Conservation (phyloP, 2,329 filamentous ascomycete species). For the Torrubiellomyces zombiae region DNA sequence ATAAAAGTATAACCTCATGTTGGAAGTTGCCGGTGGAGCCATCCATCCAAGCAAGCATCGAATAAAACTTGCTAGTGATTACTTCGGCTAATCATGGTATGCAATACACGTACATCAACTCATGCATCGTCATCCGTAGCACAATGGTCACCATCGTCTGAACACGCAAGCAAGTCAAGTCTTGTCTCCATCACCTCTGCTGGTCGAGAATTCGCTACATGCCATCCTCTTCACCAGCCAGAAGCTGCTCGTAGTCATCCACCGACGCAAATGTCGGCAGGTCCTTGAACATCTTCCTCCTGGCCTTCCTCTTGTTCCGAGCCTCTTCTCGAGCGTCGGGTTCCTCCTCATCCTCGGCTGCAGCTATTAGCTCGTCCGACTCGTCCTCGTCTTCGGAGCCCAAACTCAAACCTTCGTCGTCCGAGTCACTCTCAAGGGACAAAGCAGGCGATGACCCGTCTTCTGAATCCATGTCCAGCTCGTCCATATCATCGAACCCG, state of each 20-base stretch:
- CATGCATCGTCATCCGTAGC: conserved; percentile 54
- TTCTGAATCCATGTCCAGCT: conserved; percentile 30
- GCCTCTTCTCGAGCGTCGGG: conserved; percentile 49
- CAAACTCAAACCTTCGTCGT: conserved; percentile 22
- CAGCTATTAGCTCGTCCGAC: conserved; percentile 22
- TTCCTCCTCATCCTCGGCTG: conserved; percentile 19
- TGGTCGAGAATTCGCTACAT: conserved; percentile 48
- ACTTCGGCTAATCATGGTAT: no score
- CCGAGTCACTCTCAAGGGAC: conserved; percentile 26
- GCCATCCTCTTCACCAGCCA: conserved; percentile 53
- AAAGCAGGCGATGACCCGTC: conserved; percentile 22
- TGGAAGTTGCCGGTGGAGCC: no score
- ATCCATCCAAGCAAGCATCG: no score
- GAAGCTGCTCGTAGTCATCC: conserved; percentile 81
- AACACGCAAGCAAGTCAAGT: conserved; percentile 91
- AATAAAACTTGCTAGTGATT: no score
- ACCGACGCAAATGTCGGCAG: conserved; percentile 84
- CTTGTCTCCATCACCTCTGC: no score
- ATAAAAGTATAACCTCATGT: no score
- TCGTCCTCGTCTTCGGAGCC: conserved; percentile 27
- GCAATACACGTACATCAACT: conserved; percentile 61
- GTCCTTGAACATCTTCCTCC: conserved; percentile 71
- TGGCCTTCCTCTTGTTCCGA: conserved; percentile 26
- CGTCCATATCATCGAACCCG: conserved; percentile 31
- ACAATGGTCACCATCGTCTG: no score